Evolutionary conservation across 2,329 filamentous ascomycete genomes (phyloP).

Genomic region (Cladosporium sp.): DNA sequence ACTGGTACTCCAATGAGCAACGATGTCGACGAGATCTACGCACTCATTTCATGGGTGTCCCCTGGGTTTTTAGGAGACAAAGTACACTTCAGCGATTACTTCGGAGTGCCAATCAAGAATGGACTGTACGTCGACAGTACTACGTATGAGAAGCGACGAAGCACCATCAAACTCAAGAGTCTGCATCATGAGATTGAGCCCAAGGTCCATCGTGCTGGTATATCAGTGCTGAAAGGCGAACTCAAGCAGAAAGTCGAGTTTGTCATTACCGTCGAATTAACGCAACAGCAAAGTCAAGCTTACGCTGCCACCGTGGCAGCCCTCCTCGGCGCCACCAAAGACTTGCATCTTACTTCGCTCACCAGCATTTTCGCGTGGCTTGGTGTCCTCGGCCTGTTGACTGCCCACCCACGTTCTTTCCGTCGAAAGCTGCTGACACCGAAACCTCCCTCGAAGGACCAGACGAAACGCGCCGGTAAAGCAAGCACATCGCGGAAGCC

Average conservation of each 20-base stretch:
- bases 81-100: slow-evolving; percentile 69
- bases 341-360: slow-evolving; percentile 39
- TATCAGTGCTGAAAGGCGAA: slow-evolving; percentile 64
- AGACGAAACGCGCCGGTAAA: neutral
- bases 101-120: slow-evolving; percentile 68
- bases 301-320: slow-evolving; percentile 59
- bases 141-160: slow-evolving; percentile 54
- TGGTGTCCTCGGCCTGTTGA: slow-evolving; percentile 54
- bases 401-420: slow-evolving; percentile 57
- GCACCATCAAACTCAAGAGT: slow-evolving; percentile 66
- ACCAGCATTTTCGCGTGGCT: slow-evolving; percentile 58
- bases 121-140: slow-evolving; percentile 70
- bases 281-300: slow-evolving; percentile 60
- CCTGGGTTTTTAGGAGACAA: slow-evolving; percentile 72
- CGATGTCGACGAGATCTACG: slow-evolving; percentile 77
- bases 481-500: neutral
- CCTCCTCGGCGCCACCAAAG: slow-evolving; percentile 37
- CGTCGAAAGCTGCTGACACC: slow-evolving; percentile 50
- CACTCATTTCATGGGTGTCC: slow-evolving; percentile 86
- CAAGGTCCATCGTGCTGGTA: slow-evolving; percentile 70
- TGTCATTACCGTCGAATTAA: slow-evolving; percentile 72
- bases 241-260: slow-evolving; percentile 80
- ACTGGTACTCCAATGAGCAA: slow-evolving; percentile 87
- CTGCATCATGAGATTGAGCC: slow-evolving; percentile 72
- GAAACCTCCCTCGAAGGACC: neutral